phyloP scores from a whole-genome alignment of 1,284 basidiomycete genomes.

The Cerioporus squamosus region DNA sequence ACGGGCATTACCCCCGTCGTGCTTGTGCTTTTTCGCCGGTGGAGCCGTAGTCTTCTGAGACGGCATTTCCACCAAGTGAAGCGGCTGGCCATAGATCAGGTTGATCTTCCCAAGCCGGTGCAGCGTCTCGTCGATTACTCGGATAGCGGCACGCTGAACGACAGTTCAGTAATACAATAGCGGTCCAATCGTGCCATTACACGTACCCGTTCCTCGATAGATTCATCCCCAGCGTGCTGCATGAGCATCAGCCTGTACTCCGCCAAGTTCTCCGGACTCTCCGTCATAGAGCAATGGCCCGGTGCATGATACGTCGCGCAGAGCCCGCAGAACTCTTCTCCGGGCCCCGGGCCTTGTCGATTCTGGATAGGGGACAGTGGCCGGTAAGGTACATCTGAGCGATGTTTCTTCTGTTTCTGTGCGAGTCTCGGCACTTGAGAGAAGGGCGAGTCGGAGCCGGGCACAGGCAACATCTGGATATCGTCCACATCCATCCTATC shows the following conservation, averaged over 20 bases:
- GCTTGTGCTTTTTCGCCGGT: conserved; percentile 19
- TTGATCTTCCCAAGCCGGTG: conserved; percentile 53
- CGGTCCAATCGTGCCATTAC: neutral
- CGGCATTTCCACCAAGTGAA: conserved; percentile 52
- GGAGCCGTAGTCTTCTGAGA: conserved; percentile 3
- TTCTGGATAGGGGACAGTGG: conserved; percentile 26
- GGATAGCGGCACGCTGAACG: conserved; percentile 60
- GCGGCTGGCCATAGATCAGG: conserved; percentile 64
- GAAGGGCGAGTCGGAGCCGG: conserved; percentile 1
- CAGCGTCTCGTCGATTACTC: conserved; percentile 67
- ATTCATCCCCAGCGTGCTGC: conserved; percentile 61
- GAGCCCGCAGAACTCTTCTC: conserved; percentile 53
- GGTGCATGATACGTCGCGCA: conserved; percentile 56
- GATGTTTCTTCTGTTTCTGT: conserved; percentile 1
- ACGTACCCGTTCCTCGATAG: conserved; percentile 64
- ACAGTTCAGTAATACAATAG: conserved; percentile 4
- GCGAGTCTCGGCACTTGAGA: neutral
- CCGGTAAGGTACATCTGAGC: conserved; percentile 1
- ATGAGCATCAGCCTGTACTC: conserved; percentile 72
- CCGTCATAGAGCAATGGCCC: conserved; percentile 65
- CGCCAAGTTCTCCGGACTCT: conserved; percentile 63
- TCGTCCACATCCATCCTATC: conserved; percentile 19
- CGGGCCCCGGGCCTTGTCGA: conserved; percentile 14
- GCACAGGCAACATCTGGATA: conserved; percentile 15
- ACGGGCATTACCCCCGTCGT: neutral